Evolutionary conservation across 1,284 basidiomycete species (phyloP), one percentile per base, ranked within the genome.

Genomic region (Papiliotrema fonsecae): DNA sequence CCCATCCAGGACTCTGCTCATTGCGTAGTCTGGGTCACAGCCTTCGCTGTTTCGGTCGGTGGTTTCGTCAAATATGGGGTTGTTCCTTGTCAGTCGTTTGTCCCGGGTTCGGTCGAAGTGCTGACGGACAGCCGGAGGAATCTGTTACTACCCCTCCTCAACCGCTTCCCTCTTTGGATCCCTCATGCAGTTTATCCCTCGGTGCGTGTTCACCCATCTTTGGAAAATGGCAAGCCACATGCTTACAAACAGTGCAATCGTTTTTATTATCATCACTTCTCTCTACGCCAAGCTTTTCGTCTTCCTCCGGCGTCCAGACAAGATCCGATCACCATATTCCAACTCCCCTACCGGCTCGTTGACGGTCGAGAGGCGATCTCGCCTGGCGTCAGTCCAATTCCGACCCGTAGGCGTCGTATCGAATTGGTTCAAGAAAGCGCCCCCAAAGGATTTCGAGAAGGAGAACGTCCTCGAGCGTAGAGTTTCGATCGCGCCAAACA

Each of bases 181-280:
- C 45, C 61, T 75, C 30, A 73, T 73, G 41, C 72, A 74, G 49
- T 75, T 75, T 59, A 51, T 75, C 11, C 71, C 71, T n/a, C 58
- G 70, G 64, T 62, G 21, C 45, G 59, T 50, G 4, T 22, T 6
- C n/a, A 16, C 10, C n/a, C 16, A 25, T 2, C 14, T 19, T 14
- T 27, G 3, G 31, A 24, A 18, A n/a, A n/a, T n/a, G n/a, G n/a
- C n/a, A 10, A 21, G 22, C 7, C 39, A 9, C 27, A 21, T 35
- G 45, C 31, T 46, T 41, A 21, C 18, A 18, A 44, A 44, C 30
- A 67, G 69, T 14, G 70, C 59, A 6, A 38, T 65, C 22, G 73
- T 75, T 25, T 73, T 74, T 43, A 34, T 67, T 45, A 44, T 55
- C 49, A 70, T 75, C 51, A 60, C 62, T 25, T 39, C 67, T 46